Percentiles rank a stretch among this genome's conserved stretches.
Evolutionary conservation across 164 flowering plant species (phyloP).

Genomic region (Tetracentron sinense): DNA sequence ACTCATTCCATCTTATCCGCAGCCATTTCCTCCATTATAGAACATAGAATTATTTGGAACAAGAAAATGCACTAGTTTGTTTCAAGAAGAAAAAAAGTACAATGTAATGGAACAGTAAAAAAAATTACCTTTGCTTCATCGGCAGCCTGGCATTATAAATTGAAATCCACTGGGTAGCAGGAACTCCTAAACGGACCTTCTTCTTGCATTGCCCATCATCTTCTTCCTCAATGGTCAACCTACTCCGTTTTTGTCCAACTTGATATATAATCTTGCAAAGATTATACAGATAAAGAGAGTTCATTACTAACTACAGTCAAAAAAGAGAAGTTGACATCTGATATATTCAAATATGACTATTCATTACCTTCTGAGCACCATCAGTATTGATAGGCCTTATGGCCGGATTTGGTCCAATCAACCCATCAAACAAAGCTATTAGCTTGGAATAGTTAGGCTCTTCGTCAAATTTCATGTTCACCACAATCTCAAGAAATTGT

Average conservation of each 20-base stretch:
- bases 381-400: conserved; percentile 80
- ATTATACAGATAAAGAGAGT: too few relatives aligned
- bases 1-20: too few relatives aligned
- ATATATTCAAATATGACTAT: background rate
- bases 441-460: conserved; percentile 82
- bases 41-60: too few relatives aligned
- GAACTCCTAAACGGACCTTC: conserved; percentile 83
- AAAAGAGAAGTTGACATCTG: too few relatives aligned
- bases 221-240: conserved; percentile 63
- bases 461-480: conserved; percentile 90
- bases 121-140: conserved; percentile 79
- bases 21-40: too few relatives aligned
- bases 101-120: too few relatives aligned
- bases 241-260: conserved; percentile 86
- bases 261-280: conserved; percentile 63
- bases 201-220: conserved; percentile 76
- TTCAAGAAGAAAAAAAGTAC: background rate
- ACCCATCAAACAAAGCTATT: conserved; percentile 66
- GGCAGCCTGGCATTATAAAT: conserved; percentile 75
- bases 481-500: conserved; percentile 79
- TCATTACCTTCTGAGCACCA: conserved; percentile 78
- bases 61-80: background rate
- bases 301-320: too few relatives aligned
- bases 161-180: conserved; percentile 91
- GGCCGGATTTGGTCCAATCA: conserved; percentile 77